Evolutionary conservation across 306 rosid species (phyloP).

Genomic region (Citrullus mucosospermus): DNA sequence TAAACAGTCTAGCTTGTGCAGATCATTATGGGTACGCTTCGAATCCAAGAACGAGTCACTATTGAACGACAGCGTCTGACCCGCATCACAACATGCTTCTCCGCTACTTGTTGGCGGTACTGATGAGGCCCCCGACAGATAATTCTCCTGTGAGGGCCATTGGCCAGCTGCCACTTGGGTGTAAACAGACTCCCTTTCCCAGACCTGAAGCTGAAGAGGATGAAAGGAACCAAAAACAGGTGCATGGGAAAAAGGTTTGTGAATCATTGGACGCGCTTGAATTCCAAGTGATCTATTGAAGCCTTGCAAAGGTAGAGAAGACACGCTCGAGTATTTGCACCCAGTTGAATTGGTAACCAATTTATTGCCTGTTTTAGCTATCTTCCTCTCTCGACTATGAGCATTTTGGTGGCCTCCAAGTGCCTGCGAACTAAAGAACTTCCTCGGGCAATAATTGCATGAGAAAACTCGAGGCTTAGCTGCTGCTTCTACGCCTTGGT

Average conservation of each 20-base stretch:
- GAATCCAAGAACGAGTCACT: slow-evolving; percentile 35
- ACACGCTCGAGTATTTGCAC: slow-evolving; percentile 39
- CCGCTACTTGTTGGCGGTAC: slow-evolving; percentile 21
- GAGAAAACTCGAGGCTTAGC: slow-evolving; percentile 55
- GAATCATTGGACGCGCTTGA: slow-evolving; percentile 55
- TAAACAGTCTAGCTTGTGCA: slow-evolving; percentile 66
- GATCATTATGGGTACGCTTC: slow-evolving; percentile 38
- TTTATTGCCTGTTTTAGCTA: slow-evolving; percentile 42
- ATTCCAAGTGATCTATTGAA: slow-evolving; percentile 59
- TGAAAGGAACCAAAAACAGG: slow-evolving; percentile 18
- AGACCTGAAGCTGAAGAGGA: slow-evolving; percentile 22
- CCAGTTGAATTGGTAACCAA: slow-evolving; percentile 3
- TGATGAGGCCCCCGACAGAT: slow-evolving; percentile 13
- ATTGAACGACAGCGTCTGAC: slow-evolving; percentile 17
- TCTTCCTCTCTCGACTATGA: slow-evolving; percentile 67
- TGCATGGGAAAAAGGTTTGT: slow-evolving; percentile 36
- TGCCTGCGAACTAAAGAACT: slow-evolving; percentile 81
- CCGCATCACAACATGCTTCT: slow-evolving; percentile 23
- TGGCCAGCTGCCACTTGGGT: slow-evolving; percentile 22
- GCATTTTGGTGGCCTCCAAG: slow-evolving; percentile 98
- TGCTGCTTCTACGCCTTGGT: slow-evolving; percentile 6
- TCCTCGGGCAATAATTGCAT: slow-evolving; percentile 81
- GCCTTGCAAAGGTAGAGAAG: slow-evolving; percentile 79
- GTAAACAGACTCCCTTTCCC: slow-evolving; percentile 27
- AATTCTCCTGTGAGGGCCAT: slow-evolving; percentile 12